These are phyloP conservation scores for Pseudoneurospora amorphoporcata DNA, from an alignment of 495 filamentous ascomycete species.

Conservation along the genomic window DNA sequence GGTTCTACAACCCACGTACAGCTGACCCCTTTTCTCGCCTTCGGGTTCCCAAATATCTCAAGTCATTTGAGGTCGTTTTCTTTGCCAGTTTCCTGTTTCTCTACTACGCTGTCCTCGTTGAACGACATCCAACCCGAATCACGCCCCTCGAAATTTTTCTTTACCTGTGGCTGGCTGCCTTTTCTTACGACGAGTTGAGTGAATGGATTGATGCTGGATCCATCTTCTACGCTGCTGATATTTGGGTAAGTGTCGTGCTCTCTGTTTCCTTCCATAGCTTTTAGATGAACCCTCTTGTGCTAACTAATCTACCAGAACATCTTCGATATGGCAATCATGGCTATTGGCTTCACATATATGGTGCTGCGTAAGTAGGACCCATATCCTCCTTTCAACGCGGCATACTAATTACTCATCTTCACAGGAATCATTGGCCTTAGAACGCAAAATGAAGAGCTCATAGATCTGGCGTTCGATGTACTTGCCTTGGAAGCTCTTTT, in stretches of 20 bases:
- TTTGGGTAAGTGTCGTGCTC: constrained; percentile 44
- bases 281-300: neutral
- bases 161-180: constrained; percentile 67
- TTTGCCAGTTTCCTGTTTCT: constrained; percentile 71
- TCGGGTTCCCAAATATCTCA: constrained; percentile 84
- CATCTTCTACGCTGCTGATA: constrained; percentile 74
- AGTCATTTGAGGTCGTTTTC: constrained; percentile 79
- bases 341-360: constrained; percentile 67
- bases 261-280: neutral
- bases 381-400: neutral
- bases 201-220: constrained; percentile 76
- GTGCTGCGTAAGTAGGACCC: constrained; percentile 48
- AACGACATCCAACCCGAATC: constrained; percentile 38
- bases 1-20: constrained; percentile 64
- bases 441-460: constrained; percentile 48
- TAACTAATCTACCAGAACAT: constrained; percentile 35
- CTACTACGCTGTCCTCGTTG: constrained; percentile 75
- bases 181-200: constrained; percentile 78
- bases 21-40: constrained; percentile 78
- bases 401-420: neutral
- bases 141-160: constrained; percentile 44
- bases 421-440: constrained; percentile 64
- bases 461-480: constrained; percentile 76
- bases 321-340: constrained; percentile 80
- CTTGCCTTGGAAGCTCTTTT: constrained; percentile 82